Percentiles rank a stretch among this genome's conserved stretches.
phyloP scores from a whole-genome alignment of 1,284 basidiomycete genomes.

The Cutaneotrichosporon sp. region DNA sequence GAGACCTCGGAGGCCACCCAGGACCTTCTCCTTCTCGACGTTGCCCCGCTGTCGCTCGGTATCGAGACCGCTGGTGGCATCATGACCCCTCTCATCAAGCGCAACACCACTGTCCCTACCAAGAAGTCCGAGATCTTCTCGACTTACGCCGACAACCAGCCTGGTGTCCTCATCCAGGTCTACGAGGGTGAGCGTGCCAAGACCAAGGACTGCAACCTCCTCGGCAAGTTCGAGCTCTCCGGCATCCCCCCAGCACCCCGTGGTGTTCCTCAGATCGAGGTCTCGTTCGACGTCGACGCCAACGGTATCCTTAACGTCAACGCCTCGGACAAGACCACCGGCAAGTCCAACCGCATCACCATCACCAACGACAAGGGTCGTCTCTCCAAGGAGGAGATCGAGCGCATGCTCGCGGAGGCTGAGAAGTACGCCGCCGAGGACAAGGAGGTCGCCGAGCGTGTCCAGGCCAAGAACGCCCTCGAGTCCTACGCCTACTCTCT shows the following conservation, averaged over 20 bases:
- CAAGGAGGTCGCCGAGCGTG: conserved; percentile 57
- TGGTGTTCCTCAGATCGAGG: conserved; percentile 97
- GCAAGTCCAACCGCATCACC: conserved; percentile 72
- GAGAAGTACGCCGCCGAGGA: conserved; percentile 62
- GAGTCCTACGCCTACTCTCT: conserved; percentile 86
- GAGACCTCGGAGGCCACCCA: conserved; percentile 59
- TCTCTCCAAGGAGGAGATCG: conserved; percentile 96
- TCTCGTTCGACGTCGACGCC: conserved; percentile 98
- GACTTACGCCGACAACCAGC: conserved; percentile 98
- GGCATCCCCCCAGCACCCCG: conserved; percentile 97
- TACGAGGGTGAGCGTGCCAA: conserved; percentile 99
- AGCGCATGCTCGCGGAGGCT: conserved; percentile 90
- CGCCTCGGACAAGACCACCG: conserved; percentile 94
- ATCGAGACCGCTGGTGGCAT: conserved; percentile 98
- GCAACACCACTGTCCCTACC: conserved; percentile 97
- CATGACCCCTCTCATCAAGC: conserved; percentile 85
- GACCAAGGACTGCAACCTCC: conserved; percentile 98
- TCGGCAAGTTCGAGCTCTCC: conserved; percentile 98
- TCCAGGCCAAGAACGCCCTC: conserved; percentile 60
- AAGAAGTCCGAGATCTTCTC: conserved; percentile 99
- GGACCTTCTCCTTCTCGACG: conserved; percentile 86
- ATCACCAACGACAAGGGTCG: conserved; percentile 99
- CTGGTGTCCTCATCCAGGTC: conserved; percentile 97
- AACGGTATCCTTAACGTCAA: conserved; percentile 93
- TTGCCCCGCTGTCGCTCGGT: conserved; percentile 62